Conservation (phyloP, 768 basidiomycete genomes). For the Mycena floridula region DNA sequence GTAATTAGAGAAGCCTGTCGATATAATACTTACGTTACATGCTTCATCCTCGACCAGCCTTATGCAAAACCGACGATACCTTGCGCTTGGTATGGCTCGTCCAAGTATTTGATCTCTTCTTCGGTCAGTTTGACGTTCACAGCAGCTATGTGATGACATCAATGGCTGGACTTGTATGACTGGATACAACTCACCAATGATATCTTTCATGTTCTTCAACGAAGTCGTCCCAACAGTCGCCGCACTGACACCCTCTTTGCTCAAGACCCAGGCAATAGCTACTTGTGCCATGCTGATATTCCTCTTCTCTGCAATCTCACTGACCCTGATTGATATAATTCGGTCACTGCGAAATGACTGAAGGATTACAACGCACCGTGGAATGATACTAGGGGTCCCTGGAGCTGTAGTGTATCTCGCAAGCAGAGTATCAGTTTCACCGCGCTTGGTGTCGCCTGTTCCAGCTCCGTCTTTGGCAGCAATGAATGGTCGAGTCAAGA, state of each 20-base stretch:
- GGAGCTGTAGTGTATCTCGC: neutral
- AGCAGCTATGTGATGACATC: neutral
- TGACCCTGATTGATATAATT: slow-evolving; percentile 30
- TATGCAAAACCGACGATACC: neutral
- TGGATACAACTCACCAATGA: neutral
- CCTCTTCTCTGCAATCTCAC: slow-evolving; percentile 45
- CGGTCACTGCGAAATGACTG: neutral
- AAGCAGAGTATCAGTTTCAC: neutral
- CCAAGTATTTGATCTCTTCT: neutral
- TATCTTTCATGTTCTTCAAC: neutral
- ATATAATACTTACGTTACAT: too few relatives aligned
- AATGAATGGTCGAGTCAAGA: slow-evolving; percentile 32
- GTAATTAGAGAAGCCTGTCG: too few relatives aligned
- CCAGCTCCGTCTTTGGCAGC: neutral
- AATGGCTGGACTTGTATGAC: neutral
- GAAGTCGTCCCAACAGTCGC: neutral
- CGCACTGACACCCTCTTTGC: slow-evolving; percentile 26
- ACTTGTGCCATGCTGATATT: slow-evolving; percentile 52
- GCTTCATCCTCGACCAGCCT: too few relatives aligned
- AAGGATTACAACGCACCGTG: neutral
- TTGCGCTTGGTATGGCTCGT: neutral
- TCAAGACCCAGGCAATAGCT: slow-evolving; percentile 44
- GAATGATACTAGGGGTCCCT: neutral
- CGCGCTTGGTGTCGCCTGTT: neutral
- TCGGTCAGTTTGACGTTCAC: neutral